These are phyloP conservation scores for Tetrastigma voinierianum DNA, from an alignment of 164 flowering plant genomes.

Conservation along the genomic window DNA sequence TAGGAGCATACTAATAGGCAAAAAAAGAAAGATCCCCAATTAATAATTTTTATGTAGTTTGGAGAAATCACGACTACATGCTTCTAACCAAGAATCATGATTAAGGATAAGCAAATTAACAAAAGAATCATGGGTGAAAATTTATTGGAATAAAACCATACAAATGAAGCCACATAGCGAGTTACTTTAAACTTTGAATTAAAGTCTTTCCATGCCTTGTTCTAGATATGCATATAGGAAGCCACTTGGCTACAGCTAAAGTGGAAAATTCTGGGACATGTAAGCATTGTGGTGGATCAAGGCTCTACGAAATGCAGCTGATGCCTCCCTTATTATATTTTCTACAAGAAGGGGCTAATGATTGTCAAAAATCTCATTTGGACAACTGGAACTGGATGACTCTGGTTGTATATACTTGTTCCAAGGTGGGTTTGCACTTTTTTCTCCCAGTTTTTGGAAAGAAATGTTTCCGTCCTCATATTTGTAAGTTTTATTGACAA, in stretches of 20 bases:
- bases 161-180: too few species aligned
- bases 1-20: too few species aligned
- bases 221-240: constrained; percentile 75
- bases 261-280: constrained; percentile 50
- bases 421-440: constrained; percentile 43
- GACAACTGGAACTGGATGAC: constrained; percentile 92
- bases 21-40: too few species aligned
- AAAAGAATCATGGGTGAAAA: too few species aligned
- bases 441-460: background rate
- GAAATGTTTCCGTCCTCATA: background rate
- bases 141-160: too few species aligned
- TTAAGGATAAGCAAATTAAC: too few species aligned
- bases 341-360: constrained; percentile 57
- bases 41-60: too few species aligned
- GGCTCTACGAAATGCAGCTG: constrained; percentile 86
- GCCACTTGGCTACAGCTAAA: constrained; percentile 59
- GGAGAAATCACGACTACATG: too few species aligned
- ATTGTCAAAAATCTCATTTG: constrained; percentile 24
- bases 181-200: background rate
- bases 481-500: background rate
- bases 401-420: constrained; percentile 74
- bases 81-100: too few species aligned
- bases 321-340: constrained; percentile 86
- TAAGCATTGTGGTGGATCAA: constrained; percentile 59
- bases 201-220: background rate